Evolutionary conservation across 768 basidiomycete genomes (phyloP).

Genomic region (Dioszegia aurantiaca): DNA sequence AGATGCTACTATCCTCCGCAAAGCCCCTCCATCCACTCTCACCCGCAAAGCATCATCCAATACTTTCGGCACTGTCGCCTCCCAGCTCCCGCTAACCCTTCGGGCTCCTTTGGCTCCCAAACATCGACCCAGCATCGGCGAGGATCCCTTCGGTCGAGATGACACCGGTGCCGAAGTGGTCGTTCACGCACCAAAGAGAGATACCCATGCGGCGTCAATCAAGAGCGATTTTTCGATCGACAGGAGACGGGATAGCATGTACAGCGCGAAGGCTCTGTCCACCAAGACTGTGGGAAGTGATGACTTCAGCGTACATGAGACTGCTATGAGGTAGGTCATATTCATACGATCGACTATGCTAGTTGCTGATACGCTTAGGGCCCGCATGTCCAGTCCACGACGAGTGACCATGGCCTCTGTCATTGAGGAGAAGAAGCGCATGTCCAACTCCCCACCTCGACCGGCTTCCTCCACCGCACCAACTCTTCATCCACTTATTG

Average conservation of each 20-base stretch:
- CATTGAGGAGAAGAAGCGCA: conserved; percentile 15
- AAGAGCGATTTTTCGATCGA: conserved; percentile 22
- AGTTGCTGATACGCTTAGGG: conserved; percentile 10
- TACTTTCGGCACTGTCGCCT: conserved; percentile 9
- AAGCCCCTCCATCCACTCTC: conserved; percentile 2
- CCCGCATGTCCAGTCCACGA: conserved; percentile 14
- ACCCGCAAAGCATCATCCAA: conserved; percentile 25
- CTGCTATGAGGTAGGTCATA: conserved; percentile 18
- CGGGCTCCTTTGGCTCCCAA: background rate
- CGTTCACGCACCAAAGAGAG: conserved; percentile 21
- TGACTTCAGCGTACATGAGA: conserved; percentile 16
- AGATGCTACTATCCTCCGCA: conserved; percentile 14
- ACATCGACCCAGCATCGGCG: conserved; percentile 32
- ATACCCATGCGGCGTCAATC: conserved; percentile 19
- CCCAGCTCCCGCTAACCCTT: background rate
- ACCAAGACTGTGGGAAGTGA: conserved; percentile 25
- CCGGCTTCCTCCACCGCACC: background rate
- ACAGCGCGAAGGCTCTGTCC: conserved; percentile 36
- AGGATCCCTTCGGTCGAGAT: conserved; percentile 35
- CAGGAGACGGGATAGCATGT: conserved; percentile 25
- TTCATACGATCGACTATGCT: background rate
- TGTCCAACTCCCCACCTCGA: conserved; percentile 14
- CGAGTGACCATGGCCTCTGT: conserved; percentile 11
- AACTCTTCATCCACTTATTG: conserved; percentile 14
- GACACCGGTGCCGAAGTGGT: conserved; percentile 37